These are phyloP conservation scores for Fusarium sp. DNA, from an alignment of 2,329 filamentous ascomycete genomes.

Conservation along the genomic window DNA sequence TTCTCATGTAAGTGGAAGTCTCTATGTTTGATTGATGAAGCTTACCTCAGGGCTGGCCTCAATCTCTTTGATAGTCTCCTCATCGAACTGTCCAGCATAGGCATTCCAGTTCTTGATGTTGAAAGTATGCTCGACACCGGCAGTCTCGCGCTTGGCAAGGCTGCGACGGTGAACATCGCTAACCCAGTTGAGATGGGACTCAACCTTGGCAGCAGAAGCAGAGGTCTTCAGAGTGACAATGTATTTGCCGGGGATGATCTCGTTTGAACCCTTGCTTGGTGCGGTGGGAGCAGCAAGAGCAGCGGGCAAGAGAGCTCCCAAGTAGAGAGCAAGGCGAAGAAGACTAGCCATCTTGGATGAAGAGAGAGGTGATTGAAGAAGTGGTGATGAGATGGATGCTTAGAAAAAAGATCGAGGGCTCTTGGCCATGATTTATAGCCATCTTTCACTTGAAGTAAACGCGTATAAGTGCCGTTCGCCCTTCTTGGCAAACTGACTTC, in stretches of 20 bases:
- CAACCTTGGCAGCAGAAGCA: background rate
- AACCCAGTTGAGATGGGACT: background rate
- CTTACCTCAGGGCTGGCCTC: background rate
- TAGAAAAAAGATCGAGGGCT: background rate
- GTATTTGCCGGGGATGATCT: background rate
- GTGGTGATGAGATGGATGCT: background rate
- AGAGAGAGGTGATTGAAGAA: background rate
- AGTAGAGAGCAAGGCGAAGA: slow-evolving; percentile 1
- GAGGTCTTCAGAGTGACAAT: background rate
- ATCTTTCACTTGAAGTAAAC: background rate
- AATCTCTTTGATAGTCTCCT: slow-evolving; percentile 1
- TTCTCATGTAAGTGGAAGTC: background rate
- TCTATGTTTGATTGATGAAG: no score
- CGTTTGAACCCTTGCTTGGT: background rate
- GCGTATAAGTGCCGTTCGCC: background rate
- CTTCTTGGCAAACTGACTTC: background rate
- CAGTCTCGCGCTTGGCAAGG: background rate
- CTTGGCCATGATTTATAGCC: background rate
- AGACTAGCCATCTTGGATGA: background rate
- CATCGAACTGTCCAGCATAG: slow-evolving; percentile 2
- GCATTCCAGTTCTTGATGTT: slow-evolving; percentile 5
- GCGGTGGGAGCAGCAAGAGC: background rate
- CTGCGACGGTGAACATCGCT: background rate
- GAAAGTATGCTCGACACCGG: background rate
- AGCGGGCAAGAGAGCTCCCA: background rate